Evolutionary conservation across 176 grass and related monocot species (phyloP), one percentile per base, ranked within the genome.

Genomic region (Musa itinerans): DNA sequence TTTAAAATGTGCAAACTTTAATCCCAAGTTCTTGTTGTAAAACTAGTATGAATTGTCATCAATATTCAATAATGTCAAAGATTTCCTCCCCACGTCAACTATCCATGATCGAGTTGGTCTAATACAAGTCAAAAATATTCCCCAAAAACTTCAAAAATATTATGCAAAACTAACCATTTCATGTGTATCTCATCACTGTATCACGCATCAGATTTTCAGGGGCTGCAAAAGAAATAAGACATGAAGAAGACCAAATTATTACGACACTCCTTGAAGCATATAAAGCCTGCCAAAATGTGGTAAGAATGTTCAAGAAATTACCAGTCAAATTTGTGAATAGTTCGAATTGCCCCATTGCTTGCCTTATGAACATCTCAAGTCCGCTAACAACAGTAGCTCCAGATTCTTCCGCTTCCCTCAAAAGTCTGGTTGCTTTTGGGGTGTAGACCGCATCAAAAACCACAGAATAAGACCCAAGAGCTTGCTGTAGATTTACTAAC

Each of bases 311-410:
- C 5, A 72, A 76, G 29, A 69, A 74, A 66, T 64, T 86, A 98
- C 90, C 95, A 78, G 84, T 34, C 79, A 89, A 82, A 82, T 83
- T 91, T 17, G 84, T 98, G 77, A 98, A 98, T 78, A 87, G 78
- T 81, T 98, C 95, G 61, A 93, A 98, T 76, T 98, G 95, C 22
- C 88, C 84, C 88, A 89, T 87, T 63, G 90, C 90, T 86, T 94
- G 95, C 81, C 95, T 91, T 71, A 89, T 93, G 70, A 98, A 98
- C 95, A 98, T 98, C 86, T 98, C 95, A n/a, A 91, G 56, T 74
- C 95, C 95, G 7, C 95, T 98, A 81, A 98, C 95, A 74, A 93
- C 88, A 27, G 79, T 86, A 15, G 82, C 84, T 73, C 95, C 95
- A 10, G 86, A 89, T 65, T 98, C 95, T 62, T 76, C 76, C 17